Percentiles rank a stretch among this genome's conserved stretches.
phyloP scores from a whole-genome alignment of 805 yeast species.

The Metschnikowia aberdeeniae region DNA sequence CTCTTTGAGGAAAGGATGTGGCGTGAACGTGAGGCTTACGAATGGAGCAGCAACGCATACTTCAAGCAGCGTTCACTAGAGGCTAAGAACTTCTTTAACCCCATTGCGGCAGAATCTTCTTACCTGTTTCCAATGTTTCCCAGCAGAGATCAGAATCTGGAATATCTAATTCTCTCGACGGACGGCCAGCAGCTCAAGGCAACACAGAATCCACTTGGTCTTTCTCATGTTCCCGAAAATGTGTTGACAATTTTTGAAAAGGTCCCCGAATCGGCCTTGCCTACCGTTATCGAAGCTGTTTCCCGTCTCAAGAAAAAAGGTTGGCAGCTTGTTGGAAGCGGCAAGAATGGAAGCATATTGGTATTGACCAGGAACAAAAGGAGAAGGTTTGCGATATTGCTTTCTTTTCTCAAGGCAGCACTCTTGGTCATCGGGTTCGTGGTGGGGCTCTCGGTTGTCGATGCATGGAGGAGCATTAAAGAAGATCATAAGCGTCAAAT shows the following conservation, averaged over 20 bases:
- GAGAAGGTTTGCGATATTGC: not conserved
- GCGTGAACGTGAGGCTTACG: constrained; percentile 48
- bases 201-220: constrained; percentile 37
- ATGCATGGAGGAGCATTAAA: not conserved
- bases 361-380: constrained; percentile 12
- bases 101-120: constrained; percentile 19
- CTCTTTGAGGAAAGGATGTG: constrained; percentile 41
- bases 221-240: constrained; percentile 35
- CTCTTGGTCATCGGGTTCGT: constrained; percentile 28
- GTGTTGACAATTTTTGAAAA: constrained; percentile 37
- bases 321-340: constrained; percentile 57
- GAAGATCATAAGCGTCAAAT: not conserved
- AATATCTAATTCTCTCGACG: constrained; percentile 29
- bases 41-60: constrained; percentile 42
- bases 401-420: constrained; percentile 15
- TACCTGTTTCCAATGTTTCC: constrained; percentile 17
- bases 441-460: constrained; percentile 12
- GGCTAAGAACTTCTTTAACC: constrained; percentile 43
- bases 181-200: constrained; percentile 34
- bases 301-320: constrained; percentile 40
- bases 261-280: constrained; percentile 33
- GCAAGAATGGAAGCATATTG: constrained; percentile 18
- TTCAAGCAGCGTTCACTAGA: constrained; percentile 39
- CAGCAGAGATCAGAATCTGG: constrained; percentile 12
- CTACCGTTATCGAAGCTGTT: constrained; percentile 30